phyloP scores from a whole-genome alignment of 2,329 filamentous ascomycete species.

The Phoma sp. region DNA sequence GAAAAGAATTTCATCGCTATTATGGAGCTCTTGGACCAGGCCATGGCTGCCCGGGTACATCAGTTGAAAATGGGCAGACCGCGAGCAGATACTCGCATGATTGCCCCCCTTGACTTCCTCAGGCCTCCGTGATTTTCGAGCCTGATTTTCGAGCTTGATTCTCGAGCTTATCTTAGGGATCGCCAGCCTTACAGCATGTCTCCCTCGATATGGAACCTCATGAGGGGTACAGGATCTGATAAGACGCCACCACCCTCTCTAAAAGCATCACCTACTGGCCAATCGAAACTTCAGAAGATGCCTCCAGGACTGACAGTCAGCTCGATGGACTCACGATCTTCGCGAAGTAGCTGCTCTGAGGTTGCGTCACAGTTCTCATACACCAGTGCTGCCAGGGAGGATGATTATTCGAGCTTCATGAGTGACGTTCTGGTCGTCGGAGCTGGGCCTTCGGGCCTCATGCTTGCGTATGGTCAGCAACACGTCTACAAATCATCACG shows the following conservation, averaged over 20 bases:
- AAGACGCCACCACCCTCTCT: constrained; percentile 22
- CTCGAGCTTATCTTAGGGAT: constrained; percentile 27
- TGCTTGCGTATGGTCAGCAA: constrained; percentile 47
- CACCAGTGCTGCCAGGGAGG: constrained; percentile 9
- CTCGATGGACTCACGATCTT: constrained; percentile 31
- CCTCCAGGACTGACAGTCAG: constrained; percentile 37
- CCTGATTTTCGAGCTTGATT: constrained; percentile 15
- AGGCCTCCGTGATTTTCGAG: constrained; percentile 21
- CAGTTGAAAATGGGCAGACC: constrained; percentile 36
- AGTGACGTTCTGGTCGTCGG: constrained; percentile 51
- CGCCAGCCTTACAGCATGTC: constrained; percentile 39
- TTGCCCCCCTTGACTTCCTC: constrained; percentile 23
- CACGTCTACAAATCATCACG: not conserved
- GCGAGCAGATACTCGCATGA: constrained; percentile 25
- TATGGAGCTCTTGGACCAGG: constrained; percentile 11
- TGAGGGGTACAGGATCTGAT: constrained; percentile 39
- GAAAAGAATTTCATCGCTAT: constrained; percentile 22
- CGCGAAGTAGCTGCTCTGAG: constrained; percentile 28
- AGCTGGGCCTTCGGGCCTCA: constrained; percentile 51
- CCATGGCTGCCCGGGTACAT: constrained; percentile 14
- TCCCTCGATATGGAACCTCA: constrained; percentile 40
- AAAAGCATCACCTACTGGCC: constrained; percentile 22
- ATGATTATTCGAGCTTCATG: constrained; percentile 42
- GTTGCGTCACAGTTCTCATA: constrained; percentile 25
- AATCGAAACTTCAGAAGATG: constrained; percentile 43